Conservation (phyloP, 1,284 basidiomycete species). For the Crucibulum cyathiforme region DNA sequence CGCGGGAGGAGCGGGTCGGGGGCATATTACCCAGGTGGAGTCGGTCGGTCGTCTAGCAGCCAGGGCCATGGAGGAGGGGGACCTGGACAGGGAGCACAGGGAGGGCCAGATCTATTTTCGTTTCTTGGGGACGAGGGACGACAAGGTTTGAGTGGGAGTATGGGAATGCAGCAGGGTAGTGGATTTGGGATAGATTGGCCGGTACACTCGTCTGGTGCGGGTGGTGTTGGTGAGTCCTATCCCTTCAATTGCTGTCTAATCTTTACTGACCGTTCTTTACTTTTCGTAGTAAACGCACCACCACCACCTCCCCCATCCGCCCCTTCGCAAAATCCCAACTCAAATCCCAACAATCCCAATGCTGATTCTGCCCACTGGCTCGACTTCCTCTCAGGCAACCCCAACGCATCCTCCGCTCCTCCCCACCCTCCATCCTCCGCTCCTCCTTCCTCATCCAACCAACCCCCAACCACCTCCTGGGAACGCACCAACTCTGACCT, state of each 20-base stretch:
- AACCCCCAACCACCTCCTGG: too few species aligned
- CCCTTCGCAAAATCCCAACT: constrained; percentile 3
- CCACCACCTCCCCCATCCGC: constrained; percentile 9
- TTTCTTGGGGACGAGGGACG: constrained; percentile 37
- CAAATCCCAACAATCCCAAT: constrained; percentile 1
- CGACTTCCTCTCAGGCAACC: constrained; percentile 20
- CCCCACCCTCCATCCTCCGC: neutral
- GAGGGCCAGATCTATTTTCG: constrained; percentile 27
- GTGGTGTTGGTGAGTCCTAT: constrained; percentile 15
- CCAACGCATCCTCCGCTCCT: neutral
- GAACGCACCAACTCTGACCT: too few species aligned
- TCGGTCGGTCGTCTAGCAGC: neutral
- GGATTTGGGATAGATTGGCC: constrained; percentile 39
- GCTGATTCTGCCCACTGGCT: constrained; percentile 9
- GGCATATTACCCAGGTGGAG: neutral
- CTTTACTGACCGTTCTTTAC: neutral
- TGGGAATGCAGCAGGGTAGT: neutral
- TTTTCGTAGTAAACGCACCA: constrained; percentile 11
- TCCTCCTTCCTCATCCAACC: neutral
- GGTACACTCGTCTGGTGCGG: constrained; percentile 26
- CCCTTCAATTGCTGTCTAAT: neutral
- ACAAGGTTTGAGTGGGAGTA: constrained; percentile 13
- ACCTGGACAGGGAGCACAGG: neutral
- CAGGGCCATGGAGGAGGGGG: too few species aligned
- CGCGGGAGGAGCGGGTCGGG: neutral